Evolutionary conservation across 2,329 filamentous ascomycete species (phyloP).

Genomic region (Phoma sp.): DNA sequence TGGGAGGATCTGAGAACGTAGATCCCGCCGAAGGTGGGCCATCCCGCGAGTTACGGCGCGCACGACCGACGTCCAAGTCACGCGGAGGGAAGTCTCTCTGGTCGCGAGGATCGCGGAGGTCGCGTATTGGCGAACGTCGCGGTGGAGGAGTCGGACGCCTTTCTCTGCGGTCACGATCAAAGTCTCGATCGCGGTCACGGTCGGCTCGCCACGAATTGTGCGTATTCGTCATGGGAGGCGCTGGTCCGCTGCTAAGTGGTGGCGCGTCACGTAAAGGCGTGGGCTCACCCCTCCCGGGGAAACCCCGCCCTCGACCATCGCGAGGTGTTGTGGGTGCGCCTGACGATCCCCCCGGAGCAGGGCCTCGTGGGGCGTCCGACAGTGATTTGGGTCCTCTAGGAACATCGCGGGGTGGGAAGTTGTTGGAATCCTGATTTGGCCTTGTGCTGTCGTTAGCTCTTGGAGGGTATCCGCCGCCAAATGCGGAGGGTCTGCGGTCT

Average conservation of each 20-base stretch:
- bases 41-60: slow-evolving; percentile 72
- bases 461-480: slow-evolving; percentile 60
- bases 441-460: slow-evolving; percentile 47
- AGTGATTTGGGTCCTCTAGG: slow-evolving; percentile 83
- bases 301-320: slow-evolving; percentile 63
- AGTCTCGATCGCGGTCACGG: slow-evolving; percentile 59
- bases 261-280: slow-evolving; percentile 63
- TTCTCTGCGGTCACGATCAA: slow-evolving; percentile 62
- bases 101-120: slow-evolving; percentile 63
- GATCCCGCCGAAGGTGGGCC: slow-evolving; percentile 75
- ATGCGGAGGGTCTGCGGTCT: slow-evolving; percentile 70
- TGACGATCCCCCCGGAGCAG: slow-evolving; percentile 38
- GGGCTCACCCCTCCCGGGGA: slow-evolving; percentile 65
- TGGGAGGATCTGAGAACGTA: slow-evolving; percentile 68
- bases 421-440: slow-evolving; percentile 35
- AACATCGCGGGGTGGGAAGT: slow-evolving; percentile 61
- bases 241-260: slow-evolving; percentile 49
- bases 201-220: slow-evolving; percentile 61
- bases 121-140: slow-evolving; percentile 67
- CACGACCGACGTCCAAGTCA: slow-evolving; percentile 70
- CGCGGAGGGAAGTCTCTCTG: slow-evolving; percentile 66
- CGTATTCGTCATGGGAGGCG: slow-evolving; percentile 39
- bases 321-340: slow-evolving; percentile 58
- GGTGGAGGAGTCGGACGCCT: slow-evolving; percentile 65
- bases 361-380: slow-evolving; percentile 63